phyloP scores from a whole-genome alignment of 2,329 filamentous ascomycete species.

The Sclerotinia trifoliorum region DNA sequence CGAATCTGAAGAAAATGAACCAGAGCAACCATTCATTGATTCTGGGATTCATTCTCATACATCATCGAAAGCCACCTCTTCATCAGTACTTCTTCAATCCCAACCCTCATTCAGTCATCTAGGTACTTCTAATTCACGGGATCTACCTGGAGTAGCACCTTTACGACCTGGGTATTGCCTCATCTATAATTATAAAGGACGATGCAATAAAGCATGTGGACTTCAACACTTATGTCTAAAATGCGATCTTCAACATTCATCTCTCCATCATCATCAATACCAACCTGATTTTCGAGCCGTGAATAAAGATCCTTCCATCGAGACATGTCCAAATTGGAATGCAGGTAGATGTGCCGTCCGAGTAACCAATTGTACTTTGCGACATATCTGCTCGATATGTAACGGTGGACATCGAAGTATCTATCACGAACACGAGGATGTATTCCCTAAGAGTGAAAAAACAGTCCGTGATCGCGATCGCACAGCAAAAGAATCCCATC shows the following conservation, averaged over 20 bases:
- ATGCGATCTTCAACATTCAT: slow-evolving; percentile 13
- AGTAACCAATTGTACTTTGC: slow-evolving; percentile 6
- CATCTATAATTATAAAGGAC: slow-evolving; percentile 8
- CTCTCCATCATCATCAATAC: slow-evolving; percentile 5
- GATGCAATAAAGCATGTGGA: slow-evolving; percentile 7
- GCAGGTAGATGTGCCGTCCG: not conserved
- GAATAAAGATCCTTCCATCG: not conserved
- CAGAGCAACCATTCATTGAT: not conserved
- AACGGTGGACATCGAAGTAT: slow-evolving; percentile 4
- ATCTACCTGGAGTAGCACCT: slow-evolving; percentile 4
- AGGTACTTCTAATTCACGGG: not conserved
- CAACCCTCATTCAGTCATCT: not conserved
- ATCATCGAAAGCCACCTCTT: not conserved
- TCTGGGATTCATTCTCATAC: not conserved
- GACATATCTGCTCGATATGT: slow-evolving; percentile 8
- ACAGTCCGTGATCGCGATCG: not conserved
- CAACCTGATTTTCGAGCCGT: slow-evolving; percentile 4
- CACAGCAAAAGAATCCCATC: not conserved
- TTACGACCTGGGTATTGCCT: slow-evolving; percentile 9
- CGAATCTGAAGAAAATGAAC: not conserved
- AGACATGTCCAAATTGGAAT: slow-evolving; percentile 8
- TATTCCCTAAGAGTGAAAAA: not conserved
- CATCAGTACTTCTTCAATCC: not conserved
- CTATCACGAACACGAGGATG: not conserved
- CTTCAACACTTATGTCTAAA: slow-evolving; percentile 13